These are phyloP conservation scores for Mucor plumbeus DNA, from an alignment of 371 early-diverging fungal genomes.

Conservation along the genomic window DNA sequence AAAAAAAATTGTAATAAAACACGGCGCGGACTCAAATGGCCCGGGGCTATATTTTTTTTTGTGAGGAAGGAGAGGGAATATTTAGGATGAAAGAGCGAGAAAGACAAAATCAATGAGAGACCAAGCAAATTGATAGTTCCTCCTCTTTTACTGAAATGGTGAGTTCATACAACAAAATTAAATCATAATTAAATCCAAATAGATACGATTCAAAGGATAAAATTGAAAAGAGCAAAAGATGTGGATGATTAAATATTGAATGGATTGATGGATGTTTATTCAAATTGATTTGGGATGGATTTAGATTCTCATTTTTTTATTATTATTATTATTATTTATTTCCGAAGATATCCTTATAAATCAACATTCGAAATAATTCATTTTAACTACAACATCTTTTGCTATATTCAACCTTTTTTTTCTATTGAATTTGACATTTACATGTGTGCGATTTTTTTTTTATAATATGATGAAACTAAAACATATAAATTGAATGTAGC, in stretches of 20 bases:
- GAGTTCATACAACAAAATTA: constrained; percentile 15
- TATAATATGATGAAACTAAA: not conserved
- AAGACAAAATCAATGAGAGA: constrained; percentile 2
- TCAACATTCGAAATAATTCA: not conserved
- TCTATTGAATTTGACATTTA: not conserved
- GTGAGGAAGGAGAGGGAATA: not conserved
- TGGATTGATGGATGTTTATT: constrained; percentile 1
- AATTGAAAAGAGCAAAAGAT: not conserved
- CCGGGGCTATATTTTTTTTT: not conserved
- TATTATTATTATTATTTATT: not conserved
- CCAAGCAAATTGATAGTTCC: constrained; percentile 11
- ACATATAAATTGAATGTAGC: constrained; percentile 50
- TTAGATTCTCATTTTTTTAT: not conserved
- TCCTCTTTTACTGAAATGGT: constrained; percentile 44
- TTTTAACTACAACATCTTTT: not conserved
- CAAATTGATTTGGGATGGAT: constrained; percentile 1
- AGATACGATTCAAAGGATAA: not conserved
- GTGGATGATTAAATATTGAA: constrained; percentile 6
- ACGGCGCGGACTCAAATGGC: not conserved
- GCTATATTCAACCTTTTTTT: not conserved
- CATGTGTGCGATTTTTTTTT: not conserved
- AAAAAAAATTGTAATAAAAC: not conserved
- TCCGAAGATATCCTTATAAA: not conserved
- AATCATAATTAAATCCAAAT: not conserved
- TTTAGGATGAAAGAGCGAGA: not conserved